Conservation (phyloP, 2,329 filamentous ascomycete species). For the Sclerotinia subarctica region DNA sequence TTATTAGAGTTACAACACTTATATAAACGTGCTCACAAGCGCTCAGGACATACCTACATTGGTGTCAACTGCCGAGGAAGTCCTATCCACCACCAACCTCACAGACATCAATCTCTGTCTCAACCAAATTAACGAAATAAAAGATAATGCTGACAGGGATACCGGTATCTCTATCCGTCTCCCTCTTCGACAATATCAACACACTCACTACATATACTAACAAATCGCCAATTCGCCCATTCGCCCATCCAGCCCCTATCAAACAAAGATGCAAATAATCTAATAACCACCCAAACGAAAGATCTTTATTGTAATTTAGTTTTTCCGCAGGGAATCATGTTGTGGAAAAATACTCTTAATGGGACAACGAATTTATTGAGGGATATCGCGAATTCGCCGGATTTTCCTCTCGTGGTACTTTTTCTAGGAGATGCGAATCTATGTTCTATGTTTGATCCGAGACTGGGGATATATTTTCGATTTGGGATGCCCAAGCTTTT, state of each 20-base stretch:
- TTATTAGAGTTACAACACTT: too few species aligned
- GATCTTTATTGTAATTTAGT: not conserved
- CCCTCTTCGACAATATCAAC: not conserved
- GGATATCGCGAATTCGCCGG: not conserved
- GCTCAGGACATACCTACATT: too few species aligned
- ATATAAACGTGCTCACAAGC: too few species aligned
- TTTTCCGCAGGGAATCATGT: not conserved
- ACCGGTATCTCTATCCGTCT: not conserved
- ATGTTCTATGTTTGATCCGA: not conserved
- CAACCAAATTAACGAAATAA: not conserved
- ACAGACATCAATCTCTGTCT: not conserved
- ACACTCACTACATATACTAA: not conserved
- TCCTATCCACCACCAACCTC: too few species aligned
- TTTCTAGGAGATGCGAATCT: not conserved
- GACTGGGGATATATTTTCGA: not conserved
- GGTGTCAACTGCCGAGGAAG: too few species aligned
- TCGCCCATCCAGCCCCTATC: too few species aligned
- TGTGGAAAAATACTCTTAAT: not conserved
- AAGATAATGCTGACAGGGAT: not conserved
- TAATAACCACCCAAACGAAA: not conserved
- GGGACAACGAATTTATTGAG: not conserved
- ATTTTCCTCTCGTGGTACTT: not conserved
- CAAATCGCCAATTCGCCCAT: not conserved
- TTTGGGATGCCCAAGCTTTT: not conserved
- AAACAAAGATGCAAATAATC: not conserved